Base-by-base conservation (phyloP, 1,284 basidiomycete genomes). In the Leccinum proliferum region DNA sequence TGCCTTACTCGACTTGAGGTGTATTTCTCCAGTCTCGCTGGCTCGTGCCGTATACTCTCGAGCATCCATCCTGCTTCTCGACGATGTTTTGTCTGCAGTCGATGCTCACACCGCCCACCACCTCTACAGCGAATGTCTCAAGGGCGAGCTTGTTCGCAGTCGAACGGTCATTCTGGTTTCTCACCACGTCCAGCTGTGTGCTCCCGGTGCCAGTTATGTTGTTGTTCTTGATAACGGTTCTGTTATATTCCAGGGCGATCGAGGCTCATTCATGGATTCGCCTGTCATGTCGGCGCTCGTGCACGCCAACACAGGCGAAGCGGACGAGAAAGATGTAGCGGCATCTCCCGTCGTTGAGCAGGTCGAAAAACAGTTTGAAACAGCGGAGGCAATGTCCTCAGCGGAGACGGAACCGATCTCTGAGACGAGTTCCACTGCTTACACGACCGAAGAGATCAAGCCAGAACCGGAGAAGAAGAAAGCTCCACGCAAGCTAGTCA, bases 41-140 rank as follows among this genome's bases (percentile, higher is more conserved):
- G 96, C 96, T 25, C 88, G 96, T 62, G 96, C 96, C 1, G 87
- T 98, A 32, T 99, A 98, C 76, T 96, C 93, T 60, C 83, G 93
- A 35, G 96, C 96, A 9, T 89, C 89, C 0, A 79, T 92, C 29
- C 77, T 98, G 1, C 80, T 97, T 55, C 78, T 98, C 50, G 96
- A 99, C 69, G 96, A 99, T 70, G 92, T 96, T 60, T 79, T 93
- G 37, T 91, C 90, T 50, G 63, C 68, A 77, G 91, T 94, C 61
- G 93, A 95, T 69, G 92, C 93, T 0, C 93, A 95, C 69, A 96
- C 94, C 6, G 92, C 93, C 8, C 83, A 91, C 64, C 91, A 94
- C 67, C 81, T 97, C 15, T 94, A 88, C 76, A 77, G 88, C 63
- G 79, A 93, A 67, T 96, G 94, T 68, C 78, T 97, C 39, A 87